Evolutionary conservation across 345 rosid genomes (phyloP).

Genomic region (Erodium maritimum): DNA sequence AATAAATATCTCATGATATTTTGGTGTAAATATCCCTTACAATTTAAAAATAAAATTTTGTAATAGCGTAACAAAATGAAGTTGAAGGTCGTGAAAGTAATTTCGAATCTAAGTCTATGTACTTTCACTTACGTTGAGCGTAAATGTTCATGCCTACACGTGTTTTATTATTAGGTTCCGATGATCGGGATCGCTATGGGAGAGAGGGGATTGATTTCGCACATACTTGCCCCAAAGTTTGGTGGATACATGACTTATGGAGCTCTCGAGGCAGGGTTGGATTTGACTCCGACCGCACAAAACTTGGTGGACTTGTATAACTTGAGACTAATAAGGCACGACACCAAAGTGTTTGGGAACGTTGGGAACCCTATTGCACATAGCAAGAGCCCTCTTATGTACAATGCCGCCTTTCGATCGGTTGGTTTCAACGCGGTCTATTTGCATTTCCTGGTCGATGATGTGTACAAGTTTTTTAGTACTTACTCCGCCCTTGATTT

Average conservation of each 20-base stretch:
- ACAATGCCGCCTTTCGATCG: slow-evolving; percentile 26
- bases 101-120: too few species aligned
- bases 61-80: too few species aligned
- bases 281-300: slow-evolving; percentile 23
- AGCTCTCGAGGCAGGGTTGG: slow-evolving; percentile 27
- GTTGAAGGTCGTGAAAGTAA: too few species aligned
- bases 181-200: slow-evolving; percentile 28
- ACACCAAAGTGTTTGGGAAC: slow-evolving; percentile 29
- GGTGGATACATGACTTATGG: slow-evolving; percentile 35
- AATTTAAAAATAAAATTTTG: too few species aligned
- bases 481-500: slow-evolving; percentile 26
- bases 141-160: too few species aligned
- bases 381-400: slow-evolving; percentile 36
- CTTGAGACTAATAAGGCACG: slow-evolving; percentile 23
- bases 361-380: slow-evolving; percentile 34
- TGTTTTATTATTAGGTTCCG: slow-evolving; percentile 3
- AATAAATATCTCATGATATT: too few species aligned
- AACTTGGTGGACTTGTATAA: slow-evolving; percentile 29
- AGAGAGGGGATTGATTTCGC: slow-evolving; percentile 31
- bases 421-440: slow-evolving; percentile 30
- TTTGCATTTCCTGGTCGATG: slow-evolving; percentile 29
- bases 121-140: too few species aligned
- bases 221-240: slow-evolving; percentile 26
- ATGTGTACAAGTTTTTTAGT: slow-evolving; percentile 25
- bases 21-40: too few species aligned